Percentiles rank a stretch among this genome's conserved stretches.
Conservation (phyloP, 306 rosid genomes). For the Hippophae gyantsensis region DNA sequence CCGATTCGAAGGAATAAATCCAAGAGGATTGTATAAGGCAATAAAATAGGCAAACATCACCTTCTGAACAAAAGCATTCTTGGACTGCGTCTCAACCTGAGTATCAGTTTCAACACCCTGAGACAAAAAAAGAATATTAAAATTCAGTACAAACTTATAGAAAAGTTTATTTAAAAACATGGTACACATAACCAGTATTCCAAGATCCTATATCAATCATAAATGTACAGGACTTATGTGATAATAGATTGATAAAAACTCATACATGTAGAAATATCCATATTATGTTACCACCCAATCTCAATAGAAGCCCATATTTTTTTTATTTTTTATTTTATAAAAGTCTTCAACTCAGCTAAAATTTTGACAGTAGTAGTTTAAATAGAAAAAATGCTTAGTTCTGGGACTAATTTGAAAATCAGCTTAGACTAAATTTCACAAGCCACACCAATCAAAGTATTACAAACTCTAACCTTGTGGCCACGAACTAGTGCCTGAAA, state of each 20-base stretch:
- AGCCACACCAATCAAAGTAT: constrained; percentile 2
- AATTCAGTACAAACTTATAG: background rate
- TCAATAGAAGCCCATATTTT: background rate
- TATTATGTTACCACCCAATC: background rate
- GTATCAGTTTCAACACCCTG: constrained; percentile 18
- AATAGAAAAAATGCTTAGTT: too few relatives aligned
- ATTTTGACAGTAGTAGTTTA: too few relatives aligned
- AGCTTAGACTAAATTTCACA: background rate
- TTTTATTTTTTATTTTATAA: too few relatives aligned
- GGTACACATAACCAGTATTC: background rate
- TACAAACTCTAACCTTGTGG: constrained; percentile 19
- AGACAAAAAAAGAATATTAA: background rate
- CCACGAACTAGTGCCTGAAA: constrained; percentile 26
- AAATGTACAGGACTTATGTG: too few relatives aligned
- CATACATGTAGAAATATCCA: background rate
- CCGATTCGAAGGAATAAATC: background rate
- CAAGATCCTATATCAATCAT: too few relatives aligned
- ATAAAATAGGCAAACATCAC: constrained; percentile 14
- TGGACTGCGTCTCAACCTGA: constrained; percentile 16
- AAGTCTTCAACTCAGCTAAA: too few relatives aligned
- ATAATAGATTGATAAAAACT: background rate
- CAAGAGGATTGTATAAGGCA: background rate
- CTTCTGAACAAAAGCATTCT: constrained; percentile 22
- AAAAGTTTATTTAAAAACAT: background rate
- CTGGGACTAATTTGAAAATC: background rate